Conservation (phyloP, 2,329 filamentous ascomycete species). For the Ophiostoma sp. region DNA sequence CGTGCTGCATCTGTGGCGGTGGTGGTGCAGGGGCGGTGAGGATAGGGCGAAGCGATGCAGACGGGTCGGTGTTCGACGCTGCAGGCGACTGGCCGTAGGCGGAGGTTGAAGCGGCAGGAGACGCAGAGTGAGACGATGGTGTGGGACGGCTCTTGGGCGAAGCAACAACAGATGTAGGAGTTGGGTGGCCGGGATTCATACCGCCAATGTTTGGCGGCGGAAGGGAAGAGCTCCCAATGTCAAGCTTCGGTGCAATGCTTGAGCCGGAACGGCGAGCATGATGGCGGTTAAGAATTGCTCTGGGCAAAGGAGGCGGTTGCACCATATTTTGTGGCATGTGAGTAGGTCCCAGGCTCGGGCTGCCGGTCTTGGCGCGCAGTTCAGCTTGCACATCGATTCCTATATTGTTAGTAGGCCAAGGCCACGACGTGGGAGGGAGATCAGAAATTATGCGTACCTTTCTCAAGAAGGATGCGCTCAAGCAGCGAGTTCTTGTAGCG, state of each 20-base stretch:
- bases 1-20: slow-evolving; percentile 16
- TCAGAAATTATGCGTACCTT: slow-evolving; percentile 53
- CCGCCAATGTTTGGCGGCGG: slow-evolving; percentile 38
- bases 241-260: slow-evolving; percentile 69
- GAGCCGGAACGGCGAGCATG: slow-evolving; percentile 66
- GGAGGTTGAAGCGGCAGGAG: slow-evolving; percentile 48
- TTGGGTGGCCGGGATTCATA: slow-evolving; percentile 28
- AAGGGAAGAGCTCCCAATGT: slow-evolving; percentile 47
- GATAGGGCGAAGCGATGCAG: slow-evolving; percentile 38
- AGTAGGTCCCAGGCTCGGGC: slow-evolving; percentile 69
- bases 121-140: slow-evolving; percentile 67
- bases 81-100: slow-evolving; percentile 39
- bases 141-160: slow-evolving; percentile 73
- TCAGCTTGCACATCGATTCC: slow-evolving; percentile 97
- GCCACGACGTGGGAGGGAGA: background rate
- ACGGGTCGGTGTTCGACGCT: slow-evolving; percentile 45
- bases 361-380: slow-evolving; percentile 85
- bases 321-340: slow-evolving; percentile 63
- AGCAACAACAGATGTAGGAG: slow-evolving; percentile 49
- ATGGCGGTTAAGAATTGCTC: slow-evolving; percentile 75
- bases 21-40: slow-evolving; percentile 31
- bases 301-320: slow-evolving; percentile 70
- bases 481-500: slow-evolving; percentile 97
- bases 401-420: slow-evolving; percentile 35
- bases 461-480: slow-evolving; percentile 91